These are phyloP conservation scores for Trichoderma koningii DNA, from an alignment of 2,329 filamentous ascomycete species.

Conservation along the genomic window DNA sequence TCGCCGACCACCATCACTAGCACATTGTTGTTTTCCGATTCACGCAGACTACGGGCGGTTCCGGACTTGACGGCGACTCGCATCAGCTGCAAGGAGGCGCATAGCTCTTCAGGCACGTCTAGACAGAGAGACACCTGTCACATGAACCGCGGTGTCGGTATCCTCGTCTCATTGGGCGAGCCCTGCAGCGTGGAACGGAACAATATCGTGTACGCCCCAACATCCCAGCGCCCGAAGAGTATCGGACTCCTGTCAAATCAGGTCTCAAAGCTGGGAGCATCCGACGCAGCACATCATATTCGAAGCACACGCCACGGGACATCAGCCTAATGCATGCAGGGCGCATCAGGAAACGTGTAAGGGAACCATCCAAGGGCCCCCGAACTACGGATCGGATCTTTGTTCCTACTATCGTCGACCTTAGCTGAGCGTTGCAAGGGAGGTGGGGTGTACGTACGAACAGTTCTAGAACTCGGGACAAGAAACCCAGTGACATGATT, in stretches of 20 bases:
- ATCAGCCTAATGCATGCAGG: conserved; percentile 15
- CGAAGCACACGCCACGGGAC: background rate
- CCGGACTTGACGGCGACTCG: background rate
- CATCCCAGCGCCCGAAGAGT: background rate
- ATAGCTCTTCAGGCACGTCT: background rate
- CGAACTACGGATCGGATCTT: background rate
- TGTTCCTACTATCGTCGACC: background rate
- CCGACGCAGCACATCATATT: background rate
- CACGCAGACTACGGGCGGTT: background rate
- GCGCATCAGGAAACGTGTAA: background rate
- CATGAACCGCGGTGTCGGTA: conserved; percentile 15
- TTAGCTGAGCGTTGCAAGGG: background rate
- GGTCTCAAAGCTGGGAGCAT: background rate
- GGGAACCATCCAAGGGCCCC: background rate
- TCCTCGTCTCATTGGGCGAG: background rate
- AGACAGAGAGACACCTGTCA: background rate
- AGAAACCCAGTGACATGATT: background rate
- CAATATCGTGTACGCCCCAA: background rate
- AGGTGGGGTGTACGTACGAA: background rate
- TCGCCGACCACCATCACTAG: background rate
- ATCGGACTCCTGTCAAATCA: background rate
- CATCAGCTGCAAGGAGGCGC: background rate
- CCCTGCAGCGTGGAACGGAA: background rate
- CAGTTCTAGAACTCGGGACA: background rate
- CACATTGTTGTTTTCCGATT: background rate